Evolutionary conservation across 495 filamentous ascomycete genomes (phyloP).

Genomic region (Penicillium fimorum): DNA sequence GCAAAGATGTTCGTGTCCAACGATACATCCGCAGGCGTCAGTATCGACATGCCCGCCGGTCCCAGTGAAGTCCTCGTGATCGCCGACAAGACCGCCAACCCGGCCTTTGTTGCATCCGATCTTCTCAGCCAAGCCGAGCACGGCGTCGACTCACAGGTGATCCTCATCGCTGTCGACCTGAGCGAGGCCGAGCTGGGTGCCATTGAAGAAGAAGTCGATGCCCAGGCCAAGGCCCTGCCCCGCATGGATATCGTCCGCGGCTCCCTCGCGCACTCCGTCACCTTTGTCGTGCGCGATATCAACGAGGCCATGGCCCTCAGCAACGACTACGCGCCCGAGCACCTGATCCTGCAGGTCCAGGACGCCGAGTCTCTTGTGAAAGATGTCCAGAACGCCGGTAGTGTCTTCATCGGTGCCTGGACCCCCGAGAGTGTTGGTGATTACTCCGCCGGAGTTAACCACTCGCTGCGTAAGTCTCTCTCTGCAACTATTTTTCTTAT

Average conservation of each 20-base stretch:
- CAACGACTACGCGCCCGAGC: constrained; percentile 96
- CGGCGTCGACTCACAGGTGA: constrained; percentile 91
- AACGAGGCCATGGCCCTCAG: constrained; percentile 82
- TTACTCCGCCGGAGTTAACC: constrained; percentile 96
- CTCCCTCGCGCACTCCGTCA: constrained; percentile 88
- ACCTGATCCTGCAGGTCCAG: constrained; percentile 86
- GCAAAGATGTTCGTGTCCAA: constrained; percentile 98
- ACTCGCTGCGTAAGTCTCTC: constrained; percentile 80
- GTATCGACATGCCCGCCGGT: constrained; percentile 98
- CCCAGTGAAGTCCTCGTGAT: constrained; percentile 95
- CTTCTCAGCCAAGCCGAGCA: constrained; percentile 95
- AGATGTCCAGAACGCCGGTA: constrained; percentile 88
- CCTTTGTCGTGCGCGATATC: constrained; percentile 74
- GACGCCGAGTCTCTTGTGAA: constrained; percentile 69
- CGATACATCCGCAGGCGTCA: constrained; percentile 89
- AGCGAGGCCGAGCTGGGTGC: constrained; percentile 65
- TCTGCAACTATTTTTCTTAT: neutral
- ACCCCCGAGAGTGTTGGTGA: constrained; percentile 96
- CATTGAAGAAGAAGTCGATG: constrained; percentile 88
- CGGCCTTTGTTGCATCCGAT: constrained; percentile 93
- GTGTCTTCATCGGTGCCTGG: constrained; percentile 93
- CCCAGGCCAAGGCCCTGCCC: constrained; percentile 83
- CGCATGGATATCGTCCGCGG: constrained; percentile 90
- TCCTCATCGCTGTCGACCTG: constrained; percentile 84
- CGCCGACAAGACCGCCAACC: constrained; percentile 86